Conservation (phyloP, 306 rosid species). For the Ormosia emarginata region DNA sequence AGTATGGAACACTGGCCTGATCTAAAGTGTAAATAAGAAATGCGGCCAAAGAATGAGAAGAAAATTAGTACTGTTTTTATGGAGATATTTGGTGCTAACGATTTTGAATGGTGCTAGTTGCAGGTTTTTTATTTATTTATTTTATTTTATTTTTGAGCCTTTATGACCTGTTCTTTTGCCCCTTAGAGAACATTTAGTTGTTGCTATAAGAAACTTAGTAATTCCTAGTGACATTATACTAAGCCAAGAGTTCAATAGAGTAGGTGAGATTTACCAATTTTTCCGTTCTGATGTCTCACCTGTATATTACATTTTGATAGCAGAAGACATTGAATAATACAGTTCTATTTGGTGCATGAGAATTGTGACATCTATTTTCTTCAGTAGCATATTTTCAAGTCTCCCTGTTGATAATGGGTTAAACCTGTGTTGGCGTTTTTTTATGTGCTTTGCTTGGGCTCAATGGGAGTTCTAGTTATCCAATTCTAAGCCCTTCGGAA, state of each 20-base stretch:
- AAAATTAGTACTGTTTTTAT: conserved; percentile 33
- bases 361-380: conserved; percentile 27
- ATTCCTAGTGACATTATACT: conserved; percentile 47
- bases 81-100: conserved; percentile 44
- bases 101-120: conserved; percentile 51
- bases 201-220: conserved; percentile 37
- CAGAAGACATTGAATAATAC: conserved; percentile 45
- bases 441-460: neutral
- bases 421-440: neutral
- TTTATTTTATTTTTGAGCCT: conserved; percentile 14
- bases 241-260: conserved; percentile 48
- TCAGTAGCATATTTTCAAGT: neutral
- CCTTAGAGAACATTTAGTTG: conserved; percentile 38
- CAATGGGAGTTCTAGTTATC: neutral
- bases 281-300: conserved; percentile 66
- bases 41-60: conserved; percentile 48
- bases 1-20: conserved; percentile 42
- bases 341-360: conserved; percentile 40
- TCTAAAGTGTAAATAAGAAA: conserved; percentile 68
- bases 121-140: conserved; percentile 15
- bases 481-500: neutral
- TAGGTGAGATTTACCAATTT: conserved; percentile 64
- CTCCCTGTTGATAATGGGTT: neutral
- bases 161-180: conserved; percentile 30
- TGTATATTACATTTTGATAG: conserved; percentile 66